Conservation (phyloP, 306 rosid genomes). For the Inga oerstediana region DNA sequence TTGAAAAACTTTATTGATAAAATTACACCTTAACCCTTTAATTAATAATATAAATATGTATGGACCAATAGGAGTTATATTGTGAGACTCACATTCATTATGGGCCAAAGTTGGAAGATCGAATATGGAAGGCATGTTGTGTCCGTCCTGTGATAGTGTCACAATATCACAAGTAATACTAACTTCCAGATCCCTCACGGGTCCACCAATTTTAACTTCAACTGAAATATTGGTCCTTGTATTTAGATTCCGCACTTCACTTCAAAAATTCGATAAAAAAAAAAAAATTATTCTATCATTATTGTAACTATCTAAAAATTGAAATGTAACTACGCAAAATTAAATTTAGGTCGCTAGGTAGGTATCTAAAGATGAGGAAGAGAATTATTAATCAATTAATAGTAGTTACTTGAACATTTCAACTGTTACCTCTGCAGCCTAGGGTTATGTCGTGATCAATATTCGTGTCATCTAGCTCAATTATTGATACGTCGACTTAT, state of each 20-base stretch:
- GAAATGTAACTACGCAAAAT: background rate
- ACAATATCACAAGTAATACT: background rate
- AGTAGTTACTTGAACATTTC: background rate
- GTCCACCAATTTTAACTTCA: background rate
- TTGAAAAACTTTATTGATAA: too few species aligned
- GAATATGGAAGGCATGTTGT: slow-evolving; percentile 10
- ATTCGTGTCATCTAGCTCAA: background rate
- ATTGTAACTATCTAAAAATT: background rate
- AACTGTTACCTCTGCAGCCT: background rate
- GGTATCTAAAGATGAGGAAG: background rate
- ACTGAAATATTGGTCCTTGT: background rate
- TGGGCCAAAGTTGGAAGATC: background rate
- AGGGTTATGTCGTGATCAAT: background rate
- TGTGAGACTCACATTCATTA: background rate
- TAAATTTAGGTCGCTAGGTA: background rate
- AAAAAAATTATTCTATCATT: background rate
- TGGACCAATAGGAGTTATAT: slow-evolving; percentile 1
- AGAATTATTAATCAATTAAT: background rate
- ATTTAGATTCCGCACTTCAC: background rate
- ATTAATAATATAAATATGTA: background rate
- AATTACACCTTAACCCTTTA: too few species aligned
- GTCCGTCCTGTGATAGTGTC: background rate
- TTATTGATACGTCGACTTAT: background rate
- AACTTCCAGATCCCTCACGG: background rate
- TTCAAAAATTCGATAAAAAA: background rate